Conservation (phyloP, 352 stramenopile genomes). For the Phytophthora colocasiae region DNA sequence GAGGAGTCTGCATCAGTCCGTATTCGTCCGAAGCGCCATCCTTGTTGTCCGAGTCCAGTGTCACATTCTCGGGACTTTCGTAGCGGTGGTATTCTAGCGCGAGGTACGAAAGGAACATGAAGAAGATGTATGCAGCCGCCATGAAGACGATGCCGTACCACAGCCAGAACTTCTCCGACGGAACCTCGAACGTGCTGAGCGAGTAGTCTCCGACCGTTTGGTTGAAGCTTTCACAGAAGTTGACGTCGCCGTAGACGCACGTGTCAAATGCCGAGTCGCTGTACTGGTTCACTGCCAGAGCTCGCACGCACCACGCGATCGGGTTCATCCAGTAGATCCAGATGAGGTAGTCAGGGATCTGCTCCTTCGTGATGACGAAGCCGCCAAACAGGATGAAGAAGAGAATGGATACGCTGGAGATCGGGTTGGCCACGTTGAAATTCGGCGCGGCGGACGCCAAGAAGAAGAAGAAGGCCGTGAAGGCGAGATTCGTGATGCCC, state of each 20-base stretch:
- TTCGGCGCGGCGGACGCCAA: slow-evolving; percentile 25
- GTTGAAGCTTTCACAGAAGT: slow-evolving; percentile 10
- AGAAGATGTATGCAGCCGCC: slow-evolving; percentile 9
- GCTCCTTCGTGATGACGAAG: slow-evolving; percentile 15
- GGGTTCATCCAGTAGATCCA: slow-evolving; percentile 25
- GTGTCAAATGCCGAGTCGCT: slow-evolving; percentile 7
- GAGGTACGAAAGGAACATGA: slow-evolving; percentile 20
- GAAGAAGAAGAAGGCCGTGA: slow-evolving; percentile 39
- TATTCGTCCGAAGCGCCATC: slow-evolving; percentile 1
- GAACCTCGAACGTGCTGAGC: slow-evolving; percentile 13
- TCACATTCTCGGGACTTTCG: slow-evolving; percentile 16
- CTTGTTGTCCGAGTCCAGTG: slow-evolving; percentile 5
- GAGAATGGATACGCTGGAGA: slow-evolving; percentile 16
- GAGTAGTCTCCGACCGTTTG: slow-evolving; percentile 10
- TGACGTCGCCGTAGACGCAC: slow-evolving; percentile 5
- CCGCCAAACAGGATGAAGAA: slow-evolving; percentile 21
- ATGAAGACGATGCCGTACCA: slow-evolving; percentile 18
- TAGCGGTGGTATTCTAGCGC: slow-evolving; percentile 7
- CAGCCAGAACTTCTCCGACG: slow-evolving; percentile 24
- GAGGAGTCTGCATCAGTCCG: slow-evolving; percentile 1
- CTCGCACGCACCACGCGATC: slow-evolving; percentile 9
- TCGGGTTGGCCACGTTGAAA: slow-evolving; percentile 23
- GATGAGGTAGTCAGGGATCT: slow-evolving; percentile 21
- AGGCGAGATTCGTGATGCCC: slow-evolving; percentile 49
- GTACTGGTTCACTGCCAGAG: slow-evolving; percentile 23